Percentiles rank a stretch among this genome's conserved stretches.
phyloP scores from a whole-genome alignment of 495 filamentous ascomycete species.

The Penicillium paxilli region DNA sequence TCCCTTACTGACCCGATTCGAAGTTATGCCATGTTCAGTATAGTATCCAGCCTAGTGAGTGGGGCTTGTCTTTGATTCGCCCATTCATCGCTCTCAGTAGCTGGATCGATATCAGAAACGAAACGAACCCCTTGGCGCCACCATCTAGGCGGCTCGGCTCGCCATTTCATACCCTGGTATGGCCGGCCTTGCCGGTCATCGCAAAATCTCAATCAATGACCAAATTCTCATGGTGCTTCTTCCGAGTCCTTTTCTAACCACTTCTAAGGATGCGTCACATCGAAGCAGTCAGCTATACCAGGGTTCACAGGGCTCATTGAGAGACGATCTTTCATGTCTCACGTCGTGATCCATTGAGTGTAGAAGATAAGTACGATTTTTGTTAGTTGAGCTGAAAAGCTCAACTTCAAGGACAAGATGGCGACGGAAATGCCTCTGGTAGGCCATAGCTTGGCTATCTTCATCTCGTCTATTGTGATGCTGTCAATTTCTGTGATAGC shows the following conservation, averaged over 20 bases:
- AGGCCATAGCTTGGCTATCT: constrained; percentile 14
- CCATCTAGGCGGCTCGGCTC: not conserved
- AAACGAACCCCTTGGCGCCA: not conserved
- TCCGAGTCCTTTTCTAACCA: not conserved
- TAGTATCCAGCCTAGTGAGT: not conserved
- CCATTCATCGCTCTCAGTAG: not conserved
- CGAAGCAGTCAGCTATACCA: not conserved
- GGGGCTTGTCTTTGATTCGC: not conserved
- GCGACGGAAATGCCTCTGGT: constrained; percentile 2
- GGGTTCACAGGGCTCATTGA: not conserved
- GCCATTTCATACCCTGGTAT: not conserved
- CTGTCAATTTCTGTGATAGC: constrained; percentile 15
- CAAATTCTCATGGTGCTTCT: not conserved
- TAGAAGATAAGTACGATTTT: too few species aligned
- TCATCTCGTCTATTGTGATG: constrained; percentile 20
- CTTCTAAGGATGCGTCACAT: not conserved
- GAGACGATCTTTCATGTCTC: not conserved
- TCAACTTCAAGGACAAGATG: not conserved
- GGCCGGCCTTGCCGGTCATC: not conserved
- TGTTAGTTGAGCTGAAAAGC: too few species aligned
- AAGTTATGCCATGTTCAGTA: not conserved
- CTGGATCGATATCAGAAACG: not conserved
- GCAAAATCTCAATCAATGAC: not conserved
- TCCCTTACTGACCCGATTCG: not conserved
- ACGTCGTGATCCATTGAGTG: too few species aligned